Base-by-base conservation (phyloP, 2,329 filamentous ascomycete genomes). In the Ophiocordyceps unilateralis region DNA sequence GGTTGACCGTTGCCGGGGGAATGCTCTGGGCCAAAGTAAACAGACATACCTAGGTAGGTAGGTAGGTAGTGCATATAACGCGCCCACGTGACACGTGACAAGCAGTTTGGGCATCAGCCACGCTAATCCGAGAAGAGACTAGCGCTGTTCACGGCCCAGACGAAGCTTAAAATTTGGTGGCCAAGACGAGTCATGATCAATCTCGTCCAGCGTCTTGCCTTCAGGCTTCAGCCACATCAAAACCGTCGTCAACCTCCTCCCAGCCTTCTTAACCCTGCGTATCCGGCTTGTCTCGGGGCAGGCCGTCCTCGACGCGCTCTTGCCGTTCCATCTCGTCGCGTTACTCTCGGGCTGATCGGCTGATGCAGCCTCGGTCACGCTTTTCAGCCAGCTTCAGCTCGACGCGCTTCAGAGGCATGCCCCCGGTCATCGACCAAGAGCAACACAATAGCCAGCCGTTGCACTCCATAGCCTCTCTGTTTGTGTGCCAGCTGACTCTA, bases 21-120 rank as follows among this genome's bases (percentile, higher is more conserved):
- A 46, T 41, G 45, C 38, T 39, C 47, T 46, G 45, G 46, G 40
- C 44, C 17, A 24, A 24, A 55, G 55, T 57, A 58, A 58, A 58
- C 54, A 58, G 47, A 43, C 19, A n/a, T n/a, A n/a, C n/a, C n/a
- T n/a, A n/a, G n/a, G n/a, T n/a, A n/a, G n/a, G n/a, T n/a, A n/a
- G n/a, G n/a, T n/a, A n/a, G n/a, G n/a, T n/a, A n/a, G n/a, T n/a
- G n/a, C n/a, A n/a, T n/a, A n/a, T n/a, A 12, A 36, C 32, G n/a
- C 17, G 2, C 14, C 11, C 52, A 53, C 51, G 52, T 54, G 51
- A 53, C 41, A 20, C 21, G 26, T 17, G 20, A n/a, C n/a, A n/a
- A n/a, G n/a, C n/a, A n/a, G n/a, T 12, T 20, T 21, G 20, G 30
- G 23, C 17, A 36, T n/a, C 9, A 5, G 15, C 3, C 1, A 11